These are phyloP conservation scores for Suillus variegatus DNA, from an alignment of 768 basidiomycete species.

Conservation along the genomic window DNA sequence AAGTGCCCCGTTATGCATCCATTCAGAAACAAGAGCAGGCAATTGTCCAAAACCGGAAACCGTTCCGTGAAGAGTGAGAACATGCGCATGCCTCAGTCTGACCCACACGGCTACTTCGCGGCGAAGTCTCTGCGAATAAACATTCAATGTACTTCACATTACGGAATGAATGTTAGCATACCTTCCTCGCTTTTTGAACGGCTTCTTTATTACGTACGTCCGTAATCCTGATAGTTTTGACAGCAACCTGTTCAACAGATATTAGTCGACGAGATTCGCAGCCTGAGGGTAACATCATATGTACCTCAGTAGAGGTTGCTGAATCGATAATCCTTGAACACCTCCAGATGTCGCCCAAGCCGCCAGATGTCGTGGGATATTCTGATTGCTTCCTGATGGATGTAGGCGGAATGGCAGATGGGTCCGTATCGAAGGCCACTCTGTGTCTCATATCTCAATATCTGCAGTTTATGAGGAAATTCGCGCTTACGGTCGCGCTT, in stretches of 20 bases:
- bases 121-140: neutral
- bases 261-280: neutral
- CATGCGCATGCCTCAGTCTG: neutral
- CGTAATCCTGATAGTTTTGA: neutral
- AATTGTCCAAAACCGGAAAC: neutral
- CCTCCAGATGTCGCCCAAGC: neutral
- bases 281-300: neutral
- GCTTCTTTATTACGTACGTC: neutral
- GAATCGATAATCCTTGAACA: neutral
- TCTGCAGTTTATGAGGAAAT: neutral
- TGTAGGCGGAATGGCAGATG: neutral
- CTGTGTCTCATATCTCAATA: neutral
- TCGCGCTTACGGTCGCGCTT: neutral
- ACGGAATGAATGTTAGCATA: neutral
- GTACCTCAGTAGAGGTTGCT: neutral
- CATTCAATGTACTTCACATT: neutral
- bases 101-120: neutral
- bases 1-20: conserved; percentile 3
- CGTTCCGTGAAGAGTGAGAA: neutral
- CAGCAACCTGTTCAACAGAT: neutral
- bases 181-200: neutral
- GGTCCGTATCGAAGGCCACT: neutral
- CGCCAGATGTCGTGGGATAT: neutral
- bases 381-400: neutral
- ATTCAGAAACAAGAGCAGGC: neutral